phyloP scores from a whole-genome alignment of 2,329 filamentous ascomycete genomes.

The Sporothrix sp. region DNA sequence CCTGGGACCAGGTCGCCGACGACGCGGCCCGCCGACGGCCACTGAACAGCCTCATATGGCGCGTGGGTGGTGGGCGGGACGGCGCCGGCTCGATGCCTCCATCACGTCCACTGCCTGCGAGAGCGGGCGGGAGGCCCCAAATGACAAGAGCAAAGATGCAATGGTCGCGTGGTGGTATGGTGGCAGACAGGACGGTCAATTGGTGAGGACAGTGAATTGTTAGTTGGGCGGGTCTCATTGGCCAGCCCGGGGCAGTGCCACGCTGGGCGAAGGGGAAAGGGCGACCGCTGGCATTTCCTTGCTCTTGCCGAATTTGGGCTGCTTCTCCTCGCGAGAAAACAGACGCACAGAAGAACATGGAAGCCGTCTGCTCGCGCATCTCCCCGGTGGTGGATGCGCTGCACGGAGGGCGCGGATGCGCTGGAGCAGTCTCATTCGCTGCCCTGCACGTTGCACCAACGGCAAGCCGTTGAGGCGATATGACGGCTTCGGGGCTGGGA shows the following conservation, averaged over 20 bases:
- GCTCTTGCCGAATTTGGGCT: not conserved
- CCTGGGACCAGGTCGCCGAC: too few relatives aligned
- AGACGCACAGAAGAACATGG: too few relatives aligned
- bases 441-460: not conserved
- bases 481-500: not conserved
- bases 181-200: not conserved
- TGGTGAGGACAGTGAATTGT: not conserved
- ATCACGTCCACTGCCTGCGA: too few relatives aligned
- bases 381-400: too few relatives aligned
- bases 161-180: not conserved
- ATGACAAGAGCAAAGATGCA: too few relatives aligned
- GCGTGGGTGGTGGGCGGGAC: not conserved
- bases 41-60: conserved; percentile 4
- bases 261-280: not conserved
- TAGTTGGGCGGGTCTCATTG: too few relatives aligned
- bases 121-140: too few relatives aligned
- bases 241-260: conserved; percentile 1
- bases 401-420: not conserved
- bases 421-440: conserved; percentile 7
- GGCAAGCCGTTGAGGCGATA: not conserved
- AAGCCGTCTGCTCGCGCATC: too few relatives aligned
- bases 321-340: too few relatives aligned
- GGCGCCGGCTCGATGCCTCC: too few relatives aligned
- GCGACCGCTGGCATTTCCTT: not conserved
- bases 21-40: too few relatives aligned